Base-by-base conservation (phyloP, 768 basidiomycete species). In the Strobilomyces confusus region DNA sequence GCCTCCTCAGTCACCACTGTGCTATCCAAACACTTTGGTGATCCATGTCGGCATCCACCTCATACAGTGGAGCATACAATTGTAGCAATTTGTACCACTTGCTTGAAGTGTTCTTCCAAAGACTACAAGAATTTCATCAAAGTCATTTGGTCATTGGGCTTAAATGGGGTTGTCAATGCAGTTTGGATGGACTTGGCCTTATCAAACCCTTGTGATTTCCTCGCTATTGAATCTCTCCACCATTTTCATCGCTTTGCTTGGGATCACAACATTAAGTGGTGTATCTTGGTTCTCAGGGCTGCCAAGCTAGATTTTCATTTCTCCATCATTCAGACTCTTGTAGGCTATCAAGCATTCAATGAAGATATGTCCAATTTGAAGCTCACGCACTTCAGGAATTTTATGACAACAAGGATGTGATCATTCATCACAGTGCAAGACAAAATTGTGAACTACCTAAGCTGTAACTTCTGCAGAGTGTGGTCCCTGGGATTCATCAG, bases 221-320 rank as follows among this genome's bases (percentile, higher is more conserved):
- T 51, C 13, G 36, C 12, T 1, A 26, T 44, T 2, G 49, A 55
- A n/a, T 32, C 41, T 1, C 41, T 55, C 0, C 54, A 55, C 19
- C 53, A 54, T 8, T 54, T 54, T 6, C 48, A 49, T 8, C 22
- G 17, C 3, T 49, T 54, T 26, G 3, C n/a, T 4, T 54, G 48
- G 48, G 48, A 55, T 9, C 48, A 55, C 0, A 37, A 55, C 15
- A 9, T 36, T 4, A 32, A 45, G 9, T 55, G 54, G 48, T 50
- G 54, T 34, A 43, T 43, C 15, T 23, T 11, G 6, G 41, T 20
- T 11, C 9, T 20, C 25, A 23, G 41, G 5, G 25, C 41, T 20
- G 23, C 13, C 4, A 13, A 43, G 41, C 25, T 43, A 26, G 41
- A 43, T 26, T 43, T 43, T 22, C 25, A 7, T 13, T 43, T 43